Evolutionary conservation across 805 yeast genomes (phyloP), one percentile per base, ranked within the genome.

Genomic region (Torulaspora quercuum): DNA sequence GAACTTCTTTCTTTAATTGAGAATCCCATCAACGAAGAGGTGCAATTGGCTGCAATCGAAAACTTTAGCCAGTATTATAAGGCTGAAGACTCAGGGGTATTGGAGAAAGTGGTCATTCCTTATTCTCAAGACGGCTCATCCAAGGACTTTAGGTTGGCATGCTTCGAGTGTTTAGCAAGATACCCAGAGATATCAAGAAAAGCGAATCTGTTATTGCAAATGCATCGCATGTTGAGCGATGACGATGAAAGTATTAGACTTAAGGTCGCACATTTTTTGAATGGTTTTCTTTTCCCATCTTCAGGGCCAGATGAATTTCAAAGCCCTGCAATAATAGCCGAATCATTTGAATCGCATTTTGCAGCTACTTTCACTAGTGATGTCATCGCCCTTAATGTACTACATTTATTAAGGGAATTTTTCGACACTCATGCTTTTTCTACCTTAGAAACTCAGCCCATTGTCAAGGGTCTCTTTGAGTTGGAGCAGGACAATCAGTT

Each of bases 401-500:
- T 16, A 5, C 25, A 21, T 18, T 41, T 43, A 8, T 42, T 59
- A 2, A 29, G 42, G n/a, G 27, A 41, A 7, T 39, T 44, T 6
- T 27, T 55, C 25, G 17, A 30, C 4, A 42, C 46, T 20, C 29
- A 36, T 2, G 57, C 55, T 16, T 35, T 45, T 8, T 47, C 51
- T 21, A 27, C 41, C 2, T 37, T 44, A 9, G 30, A 41, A 13
- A 26, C 17, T 25, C 25, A 27, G 28, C n/a, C 39, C 44, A 5
- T 64, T 59, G 13, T 29, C 14, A 59, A 65, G 12, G 63, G 68
- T 2, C 55, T 87, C 25, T 87, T 86, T 57, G 76, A 77, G 5
- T 60, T 70, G 5, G 96, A 87, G 52, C 76, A 75, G 48, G 74
- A 70, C 37, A 85, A 86, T 46, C 70, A 82, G 25, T 84, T 78